Conservation (phyloP, 371 early-diverging fungal species). For the Apophysomyces sp. region DNA sequence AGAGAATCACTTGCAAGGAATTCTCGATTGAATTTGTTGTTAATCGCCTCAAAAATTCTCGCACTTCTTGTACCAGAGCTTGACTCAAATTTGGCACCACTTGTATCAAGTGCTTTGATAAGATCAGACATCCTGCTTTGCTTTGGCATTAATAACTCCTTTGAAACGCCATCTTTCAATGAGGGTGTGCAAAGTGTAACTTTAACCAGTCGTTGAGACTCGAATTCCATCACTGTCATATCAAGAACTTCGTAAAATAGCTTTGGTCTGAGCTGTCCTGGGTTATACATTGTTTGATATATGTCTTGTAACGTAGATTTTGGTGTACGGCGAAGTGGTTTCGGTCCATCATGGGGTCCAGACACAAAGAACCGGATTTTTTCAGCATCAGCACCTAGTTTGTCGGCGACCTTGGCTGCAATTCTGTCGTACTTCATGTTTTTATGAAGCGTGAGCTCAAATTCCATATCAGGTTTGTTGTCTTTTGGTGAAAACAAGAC, state of each 20-base stretch:
- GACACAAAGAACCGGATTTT: constrained; percentile 31
- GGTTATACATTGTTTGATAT: constrained; percentile 8
- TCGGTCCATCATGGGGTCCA: constrained; percentile 14
- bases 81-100: constrained; percentile 17
- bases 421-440: constrained; percentile 24
- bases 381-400: constrained; percentile 23
- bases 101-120: constrained; percentile 56
- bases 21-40: constrained; percentile 23
- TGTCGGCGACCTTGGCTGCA: constrained; percentile 16
- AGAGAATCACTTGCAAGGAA: constrained; percentile 23
- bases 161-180: constrained; percentile 23
- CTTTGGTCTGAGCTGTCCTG: not conserved
- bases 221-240: constrained; percentile 77
- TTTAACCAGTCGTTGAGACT: constrained; percentile 67
- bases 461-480: constrained; percentile 12
- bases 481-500: constrained; percentile 70
- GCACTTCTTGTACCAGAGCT: constrained; percentile 6
- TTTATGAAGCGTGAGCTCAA: constrained; percentile 23
- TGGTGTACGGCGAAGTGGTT: constrained; percentile 23
- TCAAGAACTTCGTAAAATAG: constrained; percentile 85
- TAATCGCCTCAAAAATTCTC: constrained; percentile 34
- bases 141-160: constrained; percentile 58
- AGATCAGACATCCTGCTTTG: constrained; percentile 49
- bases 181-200: constrained; percentile 58
- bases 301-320: constrained; percentile 19